A percentile compares a stretch with the other conserved stretches of the same genome.
Evolutionary conservation across 805 yeast species (phyloP).

Genomic region (Priceomyces carsonii): DNA sequence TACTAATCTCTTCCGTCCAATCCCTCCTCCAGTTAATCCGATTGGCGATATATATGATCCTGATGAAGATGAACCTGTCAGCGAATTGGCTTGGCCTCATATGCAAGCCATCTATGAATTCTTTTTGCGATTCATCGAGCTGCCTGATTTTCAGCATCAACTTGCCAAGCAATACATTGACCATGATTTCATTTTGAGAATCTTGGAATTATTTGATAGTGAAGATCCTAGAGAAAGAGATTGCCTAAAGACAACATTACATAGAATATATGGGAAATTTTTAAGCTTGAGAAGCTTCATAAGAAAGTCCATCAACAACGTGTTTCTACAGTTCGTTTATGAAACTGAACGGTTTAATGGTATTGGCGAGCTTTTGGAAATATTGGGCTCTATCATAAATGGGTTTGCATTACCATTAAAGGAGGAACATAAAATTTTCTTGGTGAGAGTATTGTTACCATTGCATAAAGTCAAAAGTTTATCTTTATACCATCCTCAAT

Average conservation of each 20-base stretch:
- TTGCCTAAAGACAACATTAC: constrained; percentile 90
- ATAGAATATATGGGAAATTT: constrained; percentile 94
- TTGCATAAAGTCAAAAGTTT: constrained; percentile 88
- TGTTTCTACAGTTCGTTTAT: constrained; percentile 88
- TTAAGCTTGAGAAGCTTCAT: constrained; percentile 86
- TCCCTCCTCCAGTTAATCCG: constrained; percentile 98
- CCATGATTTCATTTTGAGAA: constrained; percentile 77
- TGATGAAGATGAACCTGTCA: constrained; percentile 97
- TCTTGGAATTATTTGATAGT: constrained; percentile 88
- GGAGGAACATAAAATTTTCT: constrained; percentile 92
- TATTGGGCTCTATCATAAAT: constrained; percentile 92
- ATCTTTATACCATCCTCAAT: constrained; percentile 91
- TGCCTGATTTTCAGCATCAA: constrained; percentile 92
- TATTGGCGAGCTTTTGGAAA: constrained; percentile 90
- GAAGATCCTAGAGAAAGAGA: constrained; percentile 98
- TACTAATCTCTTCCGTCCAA: constrained; percentile 87
- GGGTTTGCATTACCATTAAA: constrained; percentile 97
- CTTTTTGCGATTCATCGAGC: constrained; percentile 87
- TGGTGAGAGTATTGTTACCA: constrained; percentile 84
- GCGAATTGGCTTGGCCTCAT: constrained; percentile 97
- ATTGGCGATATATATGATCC: constrained; percentile 96
- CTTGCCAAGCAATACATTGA: constrained; percentile 92
- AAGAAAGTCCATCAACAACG: constrained; percentile 87
- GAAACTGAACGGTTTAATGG: constrained; percentile 97
- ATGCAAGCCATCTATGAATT: constrained; percentile 97